These are phyloP conservation scores for Candida chilensis DNA, from an alignment of 805 yeast species.

Conservation along the genomic window DNA sequence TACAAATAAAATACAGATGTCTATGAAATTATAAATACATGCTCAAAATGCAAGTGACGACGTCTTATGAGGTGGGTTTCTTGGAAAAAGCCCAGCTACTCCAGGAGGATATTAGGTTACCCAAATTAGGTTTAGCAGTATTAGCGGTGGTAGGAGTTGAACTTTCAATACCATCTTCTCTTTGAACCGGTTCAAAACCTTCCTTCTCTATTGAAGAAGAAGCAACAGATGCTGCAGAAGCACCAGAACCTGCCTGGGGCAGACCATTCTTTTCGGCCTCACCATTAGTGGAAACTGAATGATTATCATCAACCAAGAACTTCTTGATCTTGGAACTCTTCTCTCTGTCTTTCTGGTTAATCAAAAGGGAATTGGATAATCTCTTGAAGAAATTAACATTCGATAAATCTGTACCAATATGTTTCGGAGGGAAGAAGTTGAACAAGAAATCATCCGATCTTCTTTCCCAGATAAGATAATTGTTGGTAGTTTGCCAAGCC, in stretches of 20 bases:
- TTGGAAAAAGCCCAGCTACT: slow-evolving; percentile 1
- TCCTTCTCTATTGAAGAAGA: too few species aligned
- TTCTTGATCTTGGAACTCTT: not conserved
- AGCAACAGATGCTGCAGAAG: too few species aligned
- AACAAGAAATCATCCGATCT: slow-evolving; percentile 34
- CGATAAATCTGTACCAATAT: slow-evolving; percentile 14
- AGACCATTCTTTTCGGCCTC: too few species aligned
- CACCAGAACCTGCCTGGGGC: too few species aligned
- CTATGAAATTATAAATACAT: too few species aligned
- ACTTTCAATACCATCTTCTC: not conserved
- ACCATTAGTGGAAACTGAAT: not conserved
- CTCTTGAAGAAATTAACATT: not conserved
- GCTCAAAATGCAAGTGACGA: too few species aligned
- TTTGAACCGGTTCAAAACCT: slow-evolving; percentile 1
- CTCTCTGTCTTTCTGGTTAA: not conserved
- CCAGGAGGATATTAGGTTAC: too few species aligned
- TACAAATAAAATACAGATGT: too few species aligned
- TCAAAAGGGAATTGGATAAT: not conserved
- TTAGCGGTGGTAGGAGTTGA: too few species aligned
- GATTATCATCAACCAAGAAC: slow-evolving; percentile 1
- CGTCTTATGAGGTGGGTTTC: too few species aligned
- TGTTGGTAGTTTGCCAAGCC: slow-evolving; percentile 22
- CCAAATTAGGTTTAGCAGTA: too few species aligned
- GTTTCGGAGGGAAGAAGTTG: slow-evolving; percentile 30
- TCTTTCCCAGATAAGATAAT: slow-evolving; percentile 27